These are phyloP conservation scores for Fusarium armeniacum DNA, from an alignment of 2,329 filamentous ascomycete genomes.

Conservation along the genomic window DNA sequence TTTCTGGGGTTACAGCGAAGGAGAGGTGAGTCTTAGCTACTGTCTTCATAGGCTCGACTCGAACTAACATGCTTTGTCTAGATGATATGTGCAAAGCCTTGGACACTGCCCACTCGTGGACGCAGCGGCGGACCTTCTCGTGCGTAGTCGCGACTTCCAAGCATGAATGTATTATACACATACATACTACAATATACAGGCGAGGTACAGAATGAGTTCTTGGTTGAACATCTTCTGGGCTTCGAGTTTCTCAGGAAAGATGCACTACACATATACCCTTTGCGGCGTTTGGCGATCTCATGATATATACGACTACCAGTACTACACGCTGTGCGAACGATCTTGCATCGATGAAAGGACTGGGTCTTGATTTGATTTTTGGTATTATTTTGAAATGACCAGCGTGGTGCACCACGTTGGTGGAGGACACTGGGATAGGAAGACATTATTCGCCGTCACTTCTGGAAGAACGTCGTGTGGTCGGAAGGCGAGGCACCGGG, in stretches of 20 bases:
- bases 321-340: conserved; percentile 9
- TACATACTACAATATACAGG: conserved; percentile 32
- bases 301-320: conserved; percentile 37
- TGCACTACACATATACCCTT: conserved; percentile 34
- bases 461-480: conserved; percentile 19
- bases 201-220: conserved; percentile 12
- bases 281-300: conserved; percentile 36
- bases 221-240: conserved; percentile 15
- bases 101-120: conserved; percentile 74
- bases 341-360: conserved; percentile 18
- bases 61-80: conserved; percentile 51
- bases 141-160: conserved; percentile 33
- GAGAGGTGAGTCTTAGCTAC: conserved; percentile 77
- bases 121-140: conserved; percentile 48
- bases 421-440: conserved; percentile 7
- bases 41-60: background rate
- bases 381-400: conserved; percentile 25
- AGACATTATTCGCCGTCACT: conserved; percentile 11
- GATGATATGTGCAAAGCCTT: conserved; percentile 78
- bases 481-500: conserved; percentile 15
- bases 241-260: conserved; percentile 20
- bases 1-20: conserved; percentile 97
- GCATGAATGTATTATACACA: conserved; percentile 38
- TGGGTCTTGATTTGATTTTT: conserved; percentile 17
- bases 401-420: conserved; percentile 24